phyloP scores from a whole-genome alignment of 2,329 filamentous ascomycete species.

The Nigrospora osmanthi region DNA sequence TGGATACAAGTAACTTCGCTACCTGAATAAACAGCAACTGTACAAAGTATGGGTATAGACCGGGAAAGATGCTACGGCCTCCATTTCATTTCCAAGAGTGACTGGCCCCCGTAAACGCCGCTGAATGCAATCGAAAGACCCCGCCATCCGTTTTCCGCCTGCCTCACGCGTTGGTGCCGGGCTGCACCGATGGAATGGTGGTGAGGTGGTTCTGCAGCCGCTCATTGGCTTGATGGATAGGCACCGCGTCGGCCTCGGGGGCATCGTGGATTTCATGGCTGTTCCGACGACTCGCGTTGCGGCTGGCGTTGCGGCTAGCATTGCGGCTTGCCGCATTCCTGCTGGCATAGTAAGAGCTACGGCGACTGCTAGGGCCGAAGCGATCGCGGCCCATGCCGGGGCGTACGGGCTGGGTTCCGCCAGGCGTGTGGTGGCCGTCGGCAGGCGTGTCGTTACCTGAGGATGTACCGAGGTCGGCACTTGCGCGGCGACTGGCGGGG shows the following conservation, averaged over 20 bases:
- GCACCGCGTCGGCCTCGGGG: background rate
- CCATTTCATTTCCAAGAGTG: no score
- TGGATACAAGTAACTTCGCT: no score
- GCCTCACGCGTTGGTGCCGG: background rate
- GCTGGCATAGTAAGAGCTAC: constrained; percentile 6
- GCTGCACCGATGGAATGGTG: constrained; percentile 4
- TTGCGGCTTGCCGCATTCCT: constrained; percentile 1
- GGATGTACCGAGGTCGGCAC: background rate
- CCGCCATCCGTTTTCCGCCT: no score
- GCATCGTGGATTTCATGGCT: constrained; percentile 1
- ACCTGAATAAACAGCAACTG: no score
- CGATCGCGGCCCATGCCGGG: constrained; percentile 1
- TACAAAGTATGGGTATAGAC: no score
- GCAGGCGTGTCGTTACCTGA: background rate
- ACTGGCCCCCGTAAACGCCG: no score
- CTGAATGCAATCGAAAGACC: no score
- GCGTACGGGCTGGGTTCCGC: background rate
- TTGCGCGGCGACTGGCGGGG: no score
- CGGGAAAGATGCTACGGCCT: no score
- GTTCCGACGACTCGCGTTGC: constrained; percentile 1
- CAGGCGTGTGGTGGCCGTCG: background rate
- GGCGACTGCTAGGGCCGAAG: constrained; percentile 4
- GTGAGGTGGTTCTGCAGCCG: constrained; percentile 1
- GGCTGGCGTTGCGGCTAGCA: constrained; percentile 3
- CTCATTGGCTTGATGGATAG: background rate